Percentiles rank a stretch among this genome's conserved stretches.
Evolutionary conservation across 2,329 filamentous ascomycete genomes (phyloP).

Genomic region (Cercospora sp.): DNA sequence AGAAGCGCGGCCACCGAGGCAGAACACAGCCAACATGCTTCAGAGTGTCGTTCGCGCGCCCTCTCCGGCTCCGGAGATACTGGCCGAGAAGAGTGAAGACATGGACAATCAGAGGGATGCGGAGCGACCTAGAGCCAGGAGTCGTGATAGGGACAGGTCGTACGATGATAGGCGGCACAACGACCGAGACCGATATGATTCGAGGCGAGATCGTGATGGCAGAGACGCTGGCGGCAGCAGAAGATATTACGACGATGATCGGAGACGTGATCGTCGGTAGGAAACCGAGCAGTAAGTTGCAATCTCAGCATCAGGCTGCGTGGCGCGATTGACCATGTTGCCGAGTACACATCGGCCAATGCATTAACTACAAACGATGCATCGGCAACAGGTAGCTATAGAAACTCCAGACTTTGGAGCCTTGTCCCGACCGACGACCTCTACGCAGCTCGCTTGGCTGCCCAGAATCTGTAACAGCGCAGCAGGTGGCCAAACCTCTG

Average conservation of each 20-base stretch:
- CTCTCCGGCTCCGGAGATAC: conserved; percentile 12
- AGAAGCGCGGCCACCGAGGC: conserved; percentile 57
- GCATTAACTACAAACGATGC: neutral
- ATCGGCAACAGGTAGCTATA: neutral
- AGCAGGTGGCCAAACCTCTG: neutral
- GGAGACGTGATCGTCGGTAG: conserved; percentile 18
- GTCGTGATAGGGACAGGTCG: conserved; percentile 32
- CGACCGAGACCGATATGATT: conserved; percentile 26
- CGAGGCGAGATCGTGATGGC: conserved; percentile 30
- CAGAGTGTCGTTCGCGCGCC: conserved; percentile 13
- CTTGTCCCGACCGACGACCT: neutral
- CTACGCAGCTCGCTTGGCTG: neutral
- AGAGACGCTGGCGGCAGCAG: conserved; percentile 13
- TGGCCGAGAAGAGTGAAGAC: conserved; percentile 24
- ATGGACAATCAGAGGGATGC: conserved; percentile 29
- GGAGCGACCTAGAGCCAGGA: conserved; percentile 30
- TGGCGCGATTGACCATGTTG: neutral
- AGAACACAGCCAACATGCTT: conserved; percentile 9
- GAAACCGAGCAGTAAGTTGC: neutral
- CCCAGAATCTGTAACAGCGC: neutral
- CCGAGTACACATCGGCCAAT: neutral
- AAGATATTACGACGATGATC: conserved; percentile 30
- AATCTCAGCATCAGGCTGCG: neutral
- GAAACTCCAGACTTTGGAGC: neutral
- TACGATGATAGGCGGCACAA: conserved; percentile 36